Percentiles rank a stretch among this genome's conserved stretches.
These are phyloP conservation scores for Exsudoporus frostii DNA, from an alignment of 768 basidiomycete species.

Conservation along the genomic window DNA sequence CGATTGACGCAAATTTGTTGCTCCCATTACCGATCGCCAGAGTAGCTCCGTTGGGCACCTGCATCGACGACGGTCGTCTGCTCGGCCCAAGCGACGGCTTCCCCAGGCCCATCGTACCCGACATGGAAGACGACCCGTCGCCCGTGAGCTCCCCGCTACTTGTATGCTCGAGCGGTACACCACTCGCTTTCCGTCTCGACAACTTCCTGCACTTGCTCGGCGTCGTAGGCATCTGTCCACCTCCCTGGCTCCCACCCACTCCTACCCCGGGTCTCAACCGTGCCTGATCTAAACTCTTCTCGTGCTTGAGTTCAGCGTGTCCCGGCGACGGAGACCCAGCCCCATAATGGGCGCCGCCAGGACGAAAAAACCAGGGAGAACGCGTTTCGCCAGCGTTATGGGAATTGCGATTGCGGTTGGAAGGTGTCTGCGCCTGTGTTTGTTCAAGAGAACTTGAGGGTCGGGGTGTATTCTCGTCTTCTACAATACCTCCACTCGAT, in stretches of 20 bases:
- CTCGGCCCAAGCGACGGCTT: constrained; percentile 28
- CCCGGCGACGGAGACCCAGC: constrained; percentile 43
- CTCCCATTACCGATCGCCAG: constrained; percentile 3
- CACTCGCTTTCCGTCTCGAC: constrained; percentile 26
- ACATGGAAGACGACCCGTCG: constrained; percentile 22
- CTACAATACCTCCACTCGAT: constrained; percentile 1
- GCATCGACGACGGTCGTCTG: constrained; percentile 46
- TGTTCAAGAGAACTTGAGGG: constrained; percentile 27
- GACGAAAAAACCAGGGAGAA: constrained; percentile 50
- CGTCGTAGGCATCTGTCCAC: constrained; percentile 19
- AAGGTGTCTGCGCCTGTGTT: constrained; percentile 14
- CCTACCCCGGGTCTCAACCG: constrained; percentile 19
- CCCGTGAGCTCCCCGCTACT: constrained; percentile 28
- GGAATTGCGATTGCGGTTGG: constrained; percentile 20
- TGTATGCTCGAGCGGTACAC: constrained; percentile 14
- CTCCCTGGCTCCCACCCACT: neutral
- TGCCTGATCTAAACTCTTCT: constrained; percentile 28
- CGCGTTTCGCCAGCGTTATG: constrained; percentile 10
- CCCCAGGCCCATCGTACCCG: constrained; percentile 15
- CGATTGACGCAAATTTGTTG: constrained; percentile 22
- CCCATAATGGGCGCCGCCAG: constrained; percentile 43
- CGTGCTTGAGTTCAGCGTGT: constrained; percentile 29
- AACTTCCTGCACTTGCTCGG: constrained; percentile 27
- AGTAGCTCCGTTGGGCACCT: constrained; percentile 31
- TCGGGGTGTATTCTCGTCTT: constrained; percentile 28